Percentiles rank a stretch among this genome's conserved stretches.
phyloP scores from a whole-genome alignment of 129 eudicot genomes.

The Silybum marianum region DNA sequence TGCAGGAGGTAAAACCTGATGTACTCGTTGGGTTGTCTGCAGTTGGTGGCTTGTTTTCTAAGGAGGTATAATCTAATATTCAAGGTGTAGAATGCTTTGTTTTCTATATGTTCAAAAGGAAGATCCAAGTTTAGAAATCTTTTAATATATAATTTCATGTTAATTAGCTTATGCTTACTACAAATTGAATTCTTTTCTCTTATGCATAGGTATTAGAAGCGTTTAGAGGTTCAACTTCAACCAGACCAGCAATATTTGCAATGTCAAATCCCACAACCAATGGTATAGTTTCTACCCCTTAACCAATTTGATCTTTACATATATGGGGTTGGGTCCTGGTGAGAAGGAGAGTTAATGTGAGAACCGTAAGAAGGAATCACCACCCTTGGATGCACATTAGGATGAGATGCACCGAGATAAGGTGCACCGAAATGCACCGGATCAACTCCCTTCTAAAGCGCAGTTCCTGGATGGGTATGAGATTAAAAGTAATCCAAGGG shows the following conservation, averaged over 20 bases:
- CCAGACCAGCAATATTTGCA: conserved; percentile 89
- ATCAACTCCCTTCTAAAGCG: too few relatives aligned
- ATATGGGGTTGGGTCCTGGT: not conserved
- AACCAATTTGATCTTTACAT: not conserved
- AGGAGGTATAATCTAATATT: conserved; percentile 56
- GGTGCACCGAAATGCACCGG: too few relatives aligned
- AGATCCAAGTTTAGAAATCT: not conserved
- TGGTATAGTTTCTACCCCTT: conserved; percentile 50
- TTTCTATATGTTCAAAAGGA: not conserved
- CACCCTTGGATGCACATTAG: too few relatives aligned
- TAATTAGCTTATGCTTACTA: not conserved
- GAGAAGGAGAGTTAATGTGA: too few relatives aligned
- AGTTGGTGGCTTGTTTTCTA: conserved; percentile 83
- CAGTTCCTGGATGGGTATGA: too few relatives aligned
- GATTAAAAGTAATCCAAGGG: too few relatives aligned
- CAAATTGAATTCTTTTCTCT: not conserved
- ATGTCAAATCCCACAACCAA: conserved; percentile 91
- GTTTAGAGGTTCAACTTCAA: conserved; percentile 78
- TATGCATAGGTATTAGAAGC: conserved; percentile 71
- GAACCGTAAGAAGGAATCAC: too few relatives aligned
- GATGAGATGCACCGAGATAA: too few relatives aligned
- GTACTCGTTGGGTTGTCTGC: conserved; percentile 95
- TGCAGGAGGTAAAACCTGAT: conserved; percentile 83
- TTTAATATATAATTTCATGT: not conserved
- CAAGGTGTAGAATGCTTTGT: not conserved